A percentile compares a stretch with the other conserved stretches of the same genome.
Conservation (phyloP, 805 yeast species). For the Candida lessepsii region DNA sequence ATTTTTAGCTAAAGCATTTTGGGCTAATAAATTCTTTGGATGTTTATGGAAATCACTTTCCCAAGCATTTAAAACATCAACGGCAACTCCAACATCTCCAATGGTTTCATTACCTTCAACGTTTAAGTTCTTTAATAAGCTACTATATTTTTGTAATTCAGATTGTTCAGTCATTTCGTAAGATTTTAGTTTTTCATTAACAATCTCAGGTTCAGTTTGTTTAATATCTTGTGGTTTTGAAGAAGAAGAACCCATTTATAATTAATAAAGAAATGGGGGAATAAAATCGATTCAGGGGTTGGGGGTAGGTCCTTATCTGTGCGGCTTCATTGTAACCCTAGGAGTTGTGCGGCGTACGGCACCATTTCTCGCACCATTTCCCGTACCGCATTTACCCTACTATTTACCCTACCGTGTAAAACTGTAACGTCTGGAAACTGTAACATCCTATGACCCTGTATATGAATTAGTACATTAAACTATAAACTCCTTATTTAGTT, state of each 20-base stretch:
- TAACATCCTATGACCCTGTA: too few relatives aligned
- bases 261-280: neutral
- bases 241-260: conserved; percentile 12
- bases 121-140: conserved; percentile 17
- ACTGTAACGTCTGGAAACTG: too few relatives aligned
- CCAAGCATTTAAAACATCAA: conserved; percentile 41
- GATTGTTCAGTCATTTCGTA: too few relatives aligned
- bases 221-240: conserved; percentile 7
- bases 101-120: conserved; percentile 7
- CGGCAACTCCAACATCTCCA: conserved; percentile 17
- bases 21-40: conserved; percentile 51
- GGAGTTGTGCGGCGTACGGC: too few relatives aligned
- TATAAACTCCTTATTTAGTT: neutral
- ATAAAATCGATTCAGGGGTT: neutral
- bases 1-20: conserved; percentile 52
- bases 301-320: neutral
- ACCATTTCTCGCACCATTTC: too few relatives aligned
- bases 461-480: too few relatives aligned
- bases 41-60: conserved; percentile 42
- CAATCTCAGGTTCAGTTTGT: too few relatives aligned
- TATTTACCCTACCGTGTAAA: too few relatives aligned
- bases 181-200: too few relatives aligned
- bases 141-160: conserved; percentile 3
- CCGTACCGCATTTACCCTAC: too few relatives aligned
- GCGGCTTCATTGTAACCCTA: neutral